Evolutionary conservation across 2,329 filamentous ascomycete species (phyloP).

Genomic region (Penicillium decumbens): DNA sequence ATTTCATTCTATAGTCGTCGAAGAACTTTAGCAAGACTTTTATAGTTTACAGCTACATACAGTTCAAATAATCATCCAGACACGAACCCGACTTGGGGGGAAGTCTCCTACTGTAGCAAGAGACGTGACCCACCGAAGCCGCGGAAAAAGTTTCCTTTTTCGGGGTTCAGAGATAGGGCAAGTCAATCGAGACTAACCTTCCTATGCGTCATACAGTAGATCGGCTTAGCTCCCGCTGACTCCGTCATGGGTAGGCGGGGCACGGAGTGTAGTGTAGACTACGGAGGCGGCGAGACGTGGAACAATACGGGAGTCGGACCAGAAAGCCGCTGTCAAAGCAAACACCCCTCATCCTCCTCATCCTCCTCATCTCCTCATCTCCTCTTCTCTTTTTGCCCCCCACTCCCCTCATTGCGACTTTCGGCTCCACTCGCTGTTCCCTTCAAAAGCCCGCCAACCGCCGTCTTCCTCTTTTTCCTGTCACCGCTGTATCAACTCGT

Average conservation of each 20-base stretch:
- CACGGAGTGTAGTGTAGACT: neutral
- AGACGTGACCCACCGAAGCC: neutral
- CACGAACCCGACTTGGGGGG: neutral
- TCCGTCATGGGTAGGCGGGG: neutral
- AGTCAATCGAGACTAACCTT: neutral
- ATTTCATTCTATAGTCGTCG: neutral
- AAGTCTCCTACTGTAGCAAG: neutral
- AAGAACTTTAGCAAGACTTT: neutral
- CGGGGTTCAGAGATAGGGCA: neutral
- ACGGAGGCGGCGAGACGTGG: neutral
- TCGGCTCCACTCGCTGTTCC: conserved; percentile 7
- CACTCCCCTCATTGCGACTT: conserved; percentile 17
- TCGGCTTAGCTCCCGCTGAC: neutral
- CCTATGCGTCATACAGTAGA: neutral
- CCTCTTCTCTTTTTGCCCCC: conserved; percentile 10
- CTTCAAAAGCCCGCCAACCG: conserved; percentile 17
- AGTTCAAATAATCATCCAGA: neutral
- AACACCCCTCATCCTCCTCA: conserved; percentile 13
- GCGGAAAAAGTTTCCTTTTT: conserved; percentile 20
- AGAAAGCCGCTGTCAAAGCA: conserved; percentile 10
- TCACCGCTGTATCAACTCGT: conserved; percentile 17
- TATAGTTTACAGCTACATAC: neutral
- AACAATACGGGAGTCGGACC: conserved; percentile 1
- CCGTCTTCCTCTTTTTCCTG: conserved; percentile 11
- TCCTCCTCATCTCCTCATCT: conserved; percentile 3